Evolutionary conservation across 345 rosid species (phyloP).

Genomic region (Hibiscus tridactylites): DNA sequence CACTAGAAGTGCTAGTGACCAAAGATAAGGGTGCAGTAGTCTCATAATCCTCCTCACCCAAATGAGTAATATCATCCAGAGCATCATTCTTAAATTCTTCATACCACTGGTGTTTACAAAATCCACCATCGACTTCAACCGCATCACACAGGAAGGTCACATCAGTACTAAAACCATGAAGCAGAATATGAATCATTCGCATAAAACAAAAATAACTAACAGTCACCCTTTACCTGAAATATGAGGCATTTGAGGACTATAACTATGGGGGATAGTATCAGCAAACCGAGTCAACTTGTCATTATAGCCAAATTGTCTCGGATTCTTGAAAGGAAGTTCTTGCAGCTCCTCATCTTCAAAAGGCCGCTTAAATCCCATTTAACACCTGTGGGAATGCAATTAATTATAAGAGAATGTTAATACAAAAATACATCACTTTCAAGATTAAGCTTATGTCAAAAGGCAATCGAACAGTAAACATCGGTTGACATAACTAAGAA

Average conservation of each 20-base stretch:
- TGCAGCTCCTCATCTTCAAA: slow-evolving; percentile 28
- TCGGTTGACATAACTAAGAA: too few relatives aligned
- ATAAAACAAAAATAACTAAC: neutral
- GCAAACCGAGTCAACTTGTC: slow-evolving; percentile 18
- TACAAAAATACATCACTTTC: too few relatives aligned
- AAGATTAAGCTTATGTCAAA: too few relatives aligned
- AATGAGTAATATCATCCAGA: neutral
- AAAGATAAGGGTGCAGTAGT: slow-evolving; percentile 11
- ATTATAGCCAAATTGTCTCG: slow-evolving; percentile 25
- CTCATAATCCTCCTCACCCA: slow-evolving; percentile 13
- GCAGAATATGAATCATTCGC: neutral
- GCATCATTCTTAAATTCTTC: slow-evolving; percentile 7
- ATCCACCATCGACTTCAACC: neutral
- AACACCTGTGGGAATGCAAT: neutral
- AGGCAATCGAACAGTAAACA: too few relatives aligned
- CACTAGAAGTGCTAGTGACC: slow-evolving; percentile 20
- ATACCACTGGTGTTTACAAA: slow-evolving; percentile 15
- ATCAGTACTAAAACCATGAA: neutral
- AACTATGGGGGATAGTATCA: slow-evolving; percentile 12
- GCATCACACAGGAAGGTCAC: neutral
- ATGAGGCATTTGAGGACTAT: slow-evolving; percentile 3
- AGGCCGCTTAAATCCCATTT: slow-evolving; percentile 30
- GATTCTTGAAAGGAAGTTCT: slow-evolving; percentile 36
- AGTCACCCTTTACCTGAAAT: slow-evolving; percentile 29
- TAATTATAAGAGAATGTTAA: neutral